Conservation (phyloP, 164 flowering plant species). For the Vitis labrusca region DNA sequence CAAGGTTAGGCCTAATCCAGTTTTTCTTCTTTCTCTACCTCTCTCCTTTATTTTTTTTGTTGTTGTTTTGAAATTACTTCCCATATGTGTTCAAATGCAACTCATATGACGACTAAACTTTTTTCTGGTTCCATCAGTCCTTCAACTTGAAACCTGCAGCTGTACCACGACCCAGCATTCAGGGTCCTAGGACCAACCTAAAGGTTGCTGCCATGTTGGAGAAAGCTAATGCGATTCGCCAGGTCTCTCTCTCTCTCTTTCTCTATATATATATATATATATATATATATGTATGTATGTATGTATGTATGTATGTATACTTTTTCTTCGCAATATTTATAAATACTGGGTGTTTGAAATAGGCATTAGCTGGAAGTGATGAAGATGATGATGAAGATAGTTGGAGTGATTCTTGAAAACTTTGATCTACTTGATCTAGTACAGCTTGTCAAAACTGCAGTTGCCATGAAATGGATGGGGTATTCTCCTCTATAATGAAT, state of each 20-base stretch:
- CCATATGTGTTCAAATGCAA: neutral
- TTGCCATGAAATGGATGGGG: neutral
- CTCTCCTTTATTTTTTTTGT: neutral
- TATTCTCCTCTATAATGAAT: neutral
- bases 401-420: conserved; percentile 79
- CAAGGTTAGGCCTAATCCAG: conserved; percentile 46
- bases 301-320: too few relatives aligned
- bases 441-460: neutral
- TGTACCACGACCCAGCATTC: conserved; percentile 62
- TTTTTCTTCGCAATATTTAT: neutral
- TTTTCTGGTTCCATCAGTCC: conserved; percentile 47
- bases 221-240: conserved; percentile 96
- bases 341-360: neutral
- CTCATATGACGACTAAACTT: neutral
- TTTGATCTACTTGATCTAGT: neutral
- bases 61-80: neutral
- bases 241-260: conserved; percentile 36
- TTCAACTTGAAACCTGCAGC: conserved; percentile 85
- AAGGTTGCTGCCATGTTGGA: conserved; percentile 94
- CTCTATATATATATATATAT: neutral
- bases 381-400: conserved; percentile 76
- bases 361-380: conserved; percentile 92
- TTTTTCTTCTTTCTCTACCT: neutral
- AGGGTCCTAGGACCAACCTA: conserved; percentile 81
- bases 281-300: neutral